Base-by-base conservation (phyloP, 106 monocot genomes). In the Acorus calamus region DNA sequence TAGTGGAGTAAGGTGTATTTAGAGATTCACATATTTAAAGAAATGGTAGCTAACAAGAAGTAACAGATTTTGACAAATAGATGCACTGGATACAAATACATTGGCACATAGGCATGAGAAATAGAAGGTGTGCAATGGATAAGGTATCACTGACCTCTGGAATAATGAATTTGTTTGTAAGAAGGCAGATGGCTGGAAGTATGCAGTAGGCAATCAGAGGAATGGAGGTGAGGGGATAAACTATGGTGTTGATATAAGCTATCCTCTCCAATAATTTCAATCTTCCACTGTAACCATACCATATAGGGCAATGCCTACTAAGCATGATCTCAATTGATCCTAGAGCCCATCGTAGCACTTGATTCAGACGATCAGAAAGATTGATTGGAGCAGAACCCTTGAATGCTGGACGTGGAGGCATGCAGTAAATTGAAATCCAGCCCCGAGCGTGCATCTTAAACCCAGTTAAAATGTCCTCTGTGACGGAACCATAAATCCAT, bases 371-470 rank as follows among this genome's bases (percentile, higher is more conserved):
- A 64, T 92, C 92, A 12, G 92, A 92, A 56, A 92, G 79, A 78
- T 92, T 92, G 65, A 92, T 92, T 7, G 92, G 87, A 13, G 92
- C 92, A 57, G 92, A 92, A 62, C 92, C 92, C 71, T 92, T 92
- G 66, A 92, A 92, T n/a, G 84, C 84, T 46, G 92, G 92, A n/a
- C 92, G 81, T 42, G 79, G 77, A 6, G 92, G 92, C 92, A 92
- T 92, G 84, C 92, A 92, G 64, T 88, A 92, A 52, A 88, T 84
- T 6, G 92, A 92, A 60, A 79, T 82, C 92, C 92, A 92, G 49
- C 92, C 92, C 4, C 92, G 81, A 50, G 87, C 72, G 55, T 92
- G 92, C 92, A 92, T 92, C 69, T 92, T 92, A 52, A 92, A 88
- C 52, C 92, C 88, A 56, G 92, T 92, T 60, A 92, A 73, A 68